Evolutionary conservation across 352 stramenopile genomes (phyloP).

Genomic region (Plasmopara halstedii): DNA sequence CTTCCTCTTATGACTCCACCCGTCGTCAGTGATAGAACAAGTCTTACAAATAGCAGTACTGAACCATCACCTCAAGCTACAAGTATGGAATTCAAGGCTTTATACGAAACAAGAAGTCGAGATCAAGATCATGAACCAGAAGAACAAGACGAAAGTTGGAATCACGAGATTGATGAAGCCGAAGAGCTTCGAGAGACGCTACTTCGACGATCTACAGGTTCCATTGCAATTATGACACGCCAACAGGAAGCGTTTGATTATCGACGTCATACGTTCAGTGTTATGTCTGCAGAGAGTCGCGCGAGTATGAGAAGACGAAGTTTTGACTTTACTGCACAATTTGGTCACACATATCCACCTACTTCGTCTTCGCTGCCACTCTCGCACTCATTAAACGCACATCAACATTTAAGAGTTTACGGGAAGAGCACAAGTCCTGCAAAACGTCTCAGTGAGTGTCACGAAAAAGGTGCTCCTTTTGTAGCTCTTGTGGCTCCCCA

Average conservation of each 20-base stretch:
- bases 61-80: constrained; percentile 19
- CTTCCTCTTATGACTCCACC: neutral
- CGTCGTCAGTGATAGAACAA: constrained; percentile 5
- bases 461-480: constrained; percentile 32
- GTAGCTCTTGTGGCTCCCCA: constrained; percentile 35
- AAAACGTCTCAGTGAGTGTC: constrained; percentile 18
- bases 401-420: constrained; percentile 44
- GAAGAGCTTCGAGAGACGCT: constrained; percentile 19
- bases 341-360: constrained; percentile 24
- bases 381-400: constrained; percentile 22
- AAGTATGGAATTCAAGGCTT: constrained; percentile 5
- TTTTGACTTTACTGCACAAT: constrained; percentile 31
- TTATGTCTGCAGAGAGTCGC: constrained; percentile 33
- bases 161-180: constrained; percentile 12
- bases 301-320: constrained; percentile 38
- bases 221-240: constrained; percentile 30
- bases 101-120: constrained; percentile 14
- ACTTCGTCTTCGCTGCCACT: constrained; percentile 6
- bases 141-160: constrained; percentile 1
- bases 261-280: constrained; percentile 35
- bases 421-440: constrained; percentile 21
- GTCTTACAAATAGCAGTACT: constrained; percentile 26
- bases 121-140: no score
- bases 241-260: constrained; percentile 34
- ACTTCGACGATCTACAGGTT: constrained; percentile 23